Base-by-base conservation (phyloP, 805 yeast genomes). In the Candida boleticola region DNA sequence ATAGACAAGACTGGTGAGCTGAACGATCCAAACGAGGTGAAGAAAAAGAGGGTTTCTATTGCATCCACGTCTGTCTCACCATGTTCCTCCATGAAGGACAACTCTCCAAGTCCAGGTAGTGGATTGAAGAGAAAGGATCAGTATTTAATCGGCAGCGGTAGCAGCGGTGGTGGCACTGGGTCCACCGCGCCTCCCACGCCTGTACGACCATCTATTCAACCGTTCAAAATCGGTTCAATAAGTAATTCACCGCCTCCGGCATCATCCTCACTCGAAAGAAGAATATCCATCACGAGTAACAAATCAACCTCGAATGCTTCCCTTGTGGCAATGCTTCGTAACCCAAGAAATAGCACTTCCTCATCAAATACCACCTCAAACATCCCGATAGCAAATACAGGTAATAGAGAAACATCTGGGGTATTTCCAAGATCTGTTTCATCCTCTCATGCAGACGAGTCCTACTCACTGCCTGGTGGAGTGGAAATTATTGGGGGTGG, bases 191-290 rank as follows among this genome's bases (percentile, higher is more conserved):
- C 46, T 40, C 17, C 25, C 32, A 16, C 43, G 19, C 48, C 50
- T n/a, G 38, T 43, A 29, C 38, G 60, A 23, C 63, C 77, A 41
- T 47, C 70, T 3, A 71, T 79, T 13, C 83, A 79, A 46, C 80
- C 85, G 3, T 82, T 83, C 62, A 80, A 77, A 47, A 76, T 79
- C 2, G 85, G 87, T 0, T 78, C 87, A 0, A 65, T 82, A 25
- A 63, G 79, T 14, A 60, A 54, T 33, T 65, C 73, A 1, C 71
- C 73, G 0, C 65, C 76, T 48, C 53, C 71, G 53, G 43, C 65
- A 50, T 44, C 55, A 7, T 49, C 58, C 2, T 53, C 71, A 14
- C 51, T 67, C 44, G 74, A 68, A 45, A 52, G 75, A 33, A 54
- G 68, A 21, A 55, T 68, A 9, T 61, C 68, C n/a, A 63, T 71